Percentiles rank a stretch among this genome's conserved stretches.
Evolutionary conservation across 2,329 filamentous ascomycete genomes (phyloP).

Genomic region (Fusarium sp.): DNA sequence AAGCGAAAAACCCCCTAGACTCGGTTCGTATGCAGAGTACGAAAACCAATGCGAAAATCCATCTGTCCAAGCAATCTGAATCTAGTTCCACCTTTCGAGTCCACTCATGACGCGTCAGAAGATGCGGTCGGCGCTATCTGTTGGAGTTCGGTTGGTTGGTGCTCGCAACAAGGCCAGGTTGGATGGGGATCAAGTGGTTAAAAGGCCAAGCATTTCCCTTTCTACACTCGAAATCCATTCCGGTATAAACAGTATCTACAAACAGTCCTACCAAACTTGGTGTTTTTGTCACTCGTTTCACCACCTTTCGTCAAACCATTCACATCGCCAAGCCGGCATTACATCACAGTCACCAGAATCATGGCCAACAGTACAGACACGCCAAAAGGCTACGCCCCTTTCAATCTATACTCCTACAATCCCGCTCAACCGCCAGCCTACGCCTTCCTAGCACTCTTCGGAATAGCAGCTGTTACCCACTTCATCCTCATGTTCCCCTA

Average conservation of each 20-base stretch:
- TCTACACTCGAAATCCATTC: background rate
- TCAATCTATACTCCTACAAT: slow-evolving; percentile 58
- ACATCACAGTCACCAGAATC: background rate
- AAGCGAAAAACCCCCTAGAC: background rate
- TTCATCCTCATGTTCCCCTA: slow-evolving; percentile 54
- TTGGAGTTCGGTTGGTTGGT: background rate
- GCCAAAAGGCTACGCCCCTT: slow-evolving; percentile 33
- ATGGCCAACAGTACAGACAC: slow-evolving; percentile 17
- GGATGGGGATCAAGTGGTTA: background rate
- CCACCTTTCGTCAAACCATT: background rate
- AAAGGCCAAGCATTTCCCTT: background rate
- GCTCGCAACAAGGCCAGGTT: background rate
- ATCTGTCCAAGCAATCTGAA: background rate
- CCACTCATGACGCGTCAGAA: background rate
- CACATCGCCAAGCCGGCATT: background rate
- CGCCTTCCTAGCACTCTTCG: slow-evolving; percentile 42
- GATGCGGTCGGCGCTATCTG: background rate
- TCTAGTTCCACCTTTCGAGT: background rate
- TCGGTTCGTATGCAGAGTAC: background rate
- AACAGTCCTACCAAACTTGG: too few relatives aligned
- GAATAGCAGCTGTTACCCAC: slow-evolving; percentile 54
- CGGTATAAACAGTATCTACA: background rate
- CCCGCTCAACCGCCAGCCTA: slow-evolving; percentile 49
- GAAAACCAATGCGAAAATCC: background rate
- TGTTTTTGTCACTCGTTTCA: background rate